Evolutionary conservation across 2,329 filamentous ascomycete species (phyloP), one percentile per base, ranked within the genome.

Genomic region (Emergomyces pasteurianus): DNA sequence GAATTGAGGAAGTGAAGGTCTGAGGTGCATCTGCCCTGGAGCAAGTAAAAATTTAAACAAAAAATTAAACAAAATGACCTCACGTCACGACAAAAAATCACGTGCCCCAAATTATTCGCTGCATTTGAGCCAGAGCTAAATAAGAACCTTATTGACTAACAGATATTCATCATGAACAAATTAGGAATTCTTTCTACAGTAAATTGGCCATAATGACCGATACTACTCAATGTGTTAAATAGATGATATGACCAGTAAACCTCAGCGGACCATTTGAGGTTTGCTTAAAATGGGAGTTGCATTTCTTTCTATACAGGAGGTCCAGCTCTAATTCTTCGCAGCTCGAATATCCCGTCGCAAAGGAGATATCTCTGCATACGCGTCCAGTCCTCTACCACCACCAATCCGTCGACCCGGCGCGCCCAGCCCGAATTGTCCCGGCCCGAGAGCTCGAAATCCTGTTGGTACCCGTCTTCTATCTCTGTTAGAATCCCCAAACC

Each of bases 331-430:
- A 46, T 34, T 23, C 6, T 43, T 43, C 14, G 54, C 40, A 43
- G 54, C n/a, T 28, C 54, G 38, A 43, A 57, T 43, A 46, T 57
- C 26, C 38, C 38, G 54, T 4, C 54, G 36, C 26, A 57, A n/a
- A 57, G 54, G 54, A 43, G 54, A 57, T 9, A 57, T 57, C 23
- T 46, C 54, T 46, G 54, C 38, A 57, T 43, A 57, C 10, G 53
- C 53, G 2, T 40, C 53, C 12, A 56, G 23, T 42, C 53, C 53
- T 56, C 53, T 18, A 31, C 21, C 38, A 43, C 54, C 38, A 43
- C 54, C 54, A 57, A 57, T 38, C 9, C 54, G 54, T 46, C 54
- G 54, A 46, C 54, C 26, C 26, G 54, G 38, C 16, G 54, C 54
- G 9, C 54, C 54, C 23, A 57, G 26, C 16, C 54, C 54, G 7